Evolutionary conservation across 2,329 filamentous ascomycete genomes (phyloP).

Genomic region (Fusarium duplospermum): DNA sequence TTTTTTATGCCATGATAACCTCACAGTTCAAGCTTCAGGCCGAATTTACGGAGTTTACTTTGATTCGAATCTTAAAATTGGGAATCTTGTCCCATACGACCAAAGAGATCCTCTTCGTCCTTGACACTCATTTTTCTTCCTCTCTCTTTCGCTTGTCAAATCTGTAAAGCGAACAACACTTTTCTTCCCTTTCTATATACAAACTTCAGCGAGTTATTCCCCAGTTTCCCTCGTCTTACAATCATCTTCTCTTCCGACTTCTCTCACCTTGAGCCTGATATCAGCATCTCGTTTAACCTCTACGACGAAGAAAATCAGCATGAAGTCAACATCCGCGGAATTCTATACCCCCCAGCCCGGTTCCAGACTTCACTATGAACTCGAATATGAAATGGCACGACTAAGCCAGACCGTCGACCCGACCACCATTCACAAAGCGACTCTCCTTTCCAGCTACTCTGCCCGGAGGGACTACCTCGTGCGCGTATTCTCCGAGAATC

Average conservation of each 20-base stretch:
- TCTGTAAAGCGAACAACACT: neutral
- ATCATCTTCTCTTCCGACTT: neutral
- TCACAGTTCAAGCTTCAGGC: neutral
- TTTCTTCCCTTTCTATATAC: neutral
- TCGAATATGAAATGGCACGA: neutral
- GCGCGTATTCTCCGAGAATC: neutral
- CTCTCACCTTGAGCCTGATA: neutral
- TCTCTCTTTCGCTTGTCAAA: neutral
- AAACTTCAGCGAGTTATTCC: neutral
- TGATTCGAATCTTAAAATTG: neutral
- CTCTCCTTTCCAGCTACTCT: neutral
- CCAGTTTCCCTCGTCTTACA: neutral
- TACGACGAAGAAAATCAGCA: neutral
- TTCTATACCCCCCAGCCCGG: neutral
- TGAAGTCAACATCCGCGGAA: neutral
- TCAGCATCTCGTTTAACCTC: neutral
- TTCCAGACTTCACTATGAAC: neutral
- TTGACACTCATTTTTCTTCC: neutral
- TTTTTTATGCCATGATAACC: neutral
- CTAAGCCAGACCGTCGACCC: neutral
- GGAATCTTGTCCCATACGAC: neutral
- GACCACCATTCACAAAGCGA: neutral
- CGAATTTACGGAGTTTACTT: neutral
- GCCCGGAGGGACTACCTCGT: neutral
- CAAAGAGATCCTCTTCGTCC: neutral